Base-by-base conservation (phyloP, 1,139 yeast genomes). In the Pichia sp. region DNA sequence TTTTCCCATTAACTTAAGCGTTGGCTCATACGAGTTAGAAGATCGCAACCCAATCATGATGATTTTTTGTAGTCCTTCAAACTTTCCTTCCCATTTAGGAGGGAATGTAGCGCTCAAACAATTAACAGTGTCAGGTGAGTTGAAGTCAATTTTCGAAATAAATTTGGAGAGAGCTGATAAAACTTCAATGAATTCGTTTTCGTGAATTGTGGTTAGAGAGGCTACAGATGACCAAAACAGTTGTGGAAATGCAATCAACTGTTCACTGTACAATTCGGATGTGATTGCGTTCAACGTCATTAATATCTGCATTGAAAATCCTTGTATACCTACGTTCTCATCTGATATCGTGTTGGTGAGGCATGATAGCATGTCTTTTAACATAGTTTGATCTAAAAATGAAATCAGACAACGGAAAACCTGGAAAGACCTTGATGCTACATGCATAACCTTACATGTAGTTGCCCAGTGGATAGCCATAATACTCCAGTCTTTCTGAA, bases 201-300 rank as follows among this genome's bases (percentile, higher is more conserved):
- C 99, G 64, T 90, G 96, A 41, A 90, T 80, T 0, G 97, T 90
- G 55, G 87, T 85, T 61, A 93, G 73, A 64, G 97, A 87, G 1
- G 99, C 99, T 31, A 92, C 95, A 38, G 95, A 83, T 1, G 93
- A 87, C 99, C 99, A 95, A 67, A 93, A 95, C 44, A 93, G 72
- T 67, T 92, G 98, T 0, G 99, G 99, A 68, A 86, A 90, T 61
- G 88, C 89, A 57, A 88, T 85, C 59, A 93, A 73, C 60, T 88
- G 87, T 47, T 81, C 89, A 4, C 93, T 78, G 60, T 84, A 87
- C 50, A 90, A 74, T 63, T 90, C 95, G 0, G 96, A 95, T 0
- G 95, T 87, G 16, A 90, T 84, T 0, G 97, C 96, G 71, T 92
- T 90, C 62, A 93, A 71, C 0, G 99, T 93, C 97, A 92, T 92